These are phyloP conservation scores for Exophiala spinifera DNA, from an alignment of 2,329 filamentous ascomycete species.

Conservation along the genomic window DNA sequence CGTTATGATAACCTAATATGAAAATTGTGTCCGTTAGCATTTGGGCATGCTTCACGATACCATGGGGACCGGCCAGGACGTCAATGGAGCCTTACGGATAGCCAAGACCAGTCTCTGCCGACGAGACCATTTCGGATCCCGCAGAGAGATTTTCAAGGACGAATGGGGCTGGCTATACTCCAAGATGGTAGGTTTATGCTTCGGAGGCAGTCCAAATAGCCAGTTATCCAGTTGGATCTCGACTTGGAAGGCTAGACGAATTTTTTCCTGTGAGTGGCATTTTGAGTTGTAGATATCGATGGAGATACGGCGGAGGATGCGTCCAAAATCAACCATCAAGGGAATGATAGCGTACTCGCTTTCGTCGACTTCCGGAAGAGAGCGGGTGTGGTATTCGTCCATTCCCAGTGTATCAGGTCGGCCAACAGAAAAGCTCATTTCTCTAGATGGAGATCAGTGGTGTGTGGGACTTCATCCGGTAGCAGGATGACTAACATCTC, in stretches of 20 bases:
- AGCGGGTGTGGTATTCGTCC: conserved; percentile 49
- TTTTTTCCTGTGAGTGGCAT: conserved; percentile 35
- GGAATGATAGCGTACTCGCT: conserved; percentile 40
- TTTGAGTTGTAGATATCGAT: conserved; percentile 39
- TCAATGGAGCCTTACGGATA: too few relatives aligned
- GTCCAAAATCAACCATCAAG: conserved; percentile 40
- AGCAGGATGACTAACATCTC: too few relatives aligned
- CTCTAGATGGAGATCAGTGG: too few relatives aligned
- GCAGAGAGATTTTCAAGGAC: too few relatives aligned
- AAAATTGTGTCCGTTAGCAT: too few relatives aligned
- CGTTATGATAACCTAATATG: conserved; percentile 40
- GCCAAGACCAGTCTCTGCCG: too few relatives aligned
- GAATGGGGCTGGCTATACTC: too few relatives aligned
- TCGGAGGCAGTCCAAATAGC: conserved; percentile 27
- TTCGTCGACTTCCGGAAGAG: conserved; percentile 35
- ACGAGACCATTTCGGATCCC: too few relatives aligned
- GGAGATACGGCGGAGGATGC: conserved; percentile 40
- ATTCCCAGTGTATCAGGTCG: conserved; percentile 49
- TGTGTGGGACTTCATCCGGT: too few relatives aligned
- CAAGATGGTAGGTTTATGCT: too few relatives aligned
- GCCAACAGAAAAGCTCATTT: conserved; percentile 49
- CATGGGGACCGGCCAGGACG: too few relatives aligned
- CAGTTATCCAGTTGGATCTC: conserved; percentile 39
- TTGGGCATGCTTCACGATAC: too few relatives aligned
- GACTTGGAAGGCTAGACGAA: conserved; percentile 37